Evolutionary conservation across 768 basidiomycete genomes (phyloP), one percentile per base, ranked within the genome.

Genomic region (Pisolithus orientalis): DNA sequence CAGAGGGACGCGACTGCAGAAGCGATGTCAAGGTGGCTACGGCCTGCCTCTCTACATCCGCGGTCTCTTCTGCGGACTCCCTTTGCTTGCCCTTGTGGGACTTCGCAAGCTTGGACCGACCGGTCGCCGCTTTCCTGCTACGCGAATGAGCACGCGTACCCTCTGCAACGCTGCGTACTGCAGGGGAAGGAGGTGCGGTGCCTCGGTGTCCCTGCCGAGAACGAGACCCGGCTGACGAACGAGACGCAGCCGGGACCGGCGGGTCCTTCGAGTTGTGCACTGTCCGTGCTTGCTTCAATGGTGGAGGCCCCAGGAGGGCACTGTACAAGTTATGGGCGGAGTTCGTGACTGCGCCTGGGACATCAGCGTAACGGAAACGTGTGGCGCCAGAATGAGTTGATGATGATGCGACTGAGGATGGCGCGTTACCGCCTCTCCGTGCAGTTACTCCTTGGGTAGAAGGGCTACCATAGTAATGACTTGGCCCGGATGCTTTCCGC

Each of bases 11-110:
- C 52, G 85, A 78, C 53, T 84, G 79, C 53, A 86, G 73, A 51
- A 90, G 73, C 10, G 82, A 83, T 0, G 89, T 90, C 57, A 91
- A 72, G 8, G 89, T 87, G 27, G 84, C 86, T 6, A 88, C 89
- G 39, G 88, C 89, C 65, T 90, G 86, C 79, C 90, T 85, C 65
- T 89, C 87, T 47, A 85, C 74, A 59, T 84, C 84, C 43, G 58
- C 58, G 16, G 64, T 57, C 56, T 59, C 58, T 64, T 63, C 68
- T 50, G 55, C 61, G 59, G 58, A 61, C 57, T 71, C 69, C 54
- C 73, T 80, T 47, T 69, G 73, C 56, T 82, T 81, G 57, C 79
- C 75, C 65, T 77, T 82, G 57, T 73, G 70, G 37, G 61, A 57
- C 16, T 72, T 63, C 49, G 64, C 66, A 47, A 65, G 59, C 60